Percentiles rank a stretch among this genome's conserved stretches.
These are phyloP conservation scores for Tilletia indica DNA, from an alignment of 1,284 basidiomycete species.

Conservation along the genomic window DNA sequence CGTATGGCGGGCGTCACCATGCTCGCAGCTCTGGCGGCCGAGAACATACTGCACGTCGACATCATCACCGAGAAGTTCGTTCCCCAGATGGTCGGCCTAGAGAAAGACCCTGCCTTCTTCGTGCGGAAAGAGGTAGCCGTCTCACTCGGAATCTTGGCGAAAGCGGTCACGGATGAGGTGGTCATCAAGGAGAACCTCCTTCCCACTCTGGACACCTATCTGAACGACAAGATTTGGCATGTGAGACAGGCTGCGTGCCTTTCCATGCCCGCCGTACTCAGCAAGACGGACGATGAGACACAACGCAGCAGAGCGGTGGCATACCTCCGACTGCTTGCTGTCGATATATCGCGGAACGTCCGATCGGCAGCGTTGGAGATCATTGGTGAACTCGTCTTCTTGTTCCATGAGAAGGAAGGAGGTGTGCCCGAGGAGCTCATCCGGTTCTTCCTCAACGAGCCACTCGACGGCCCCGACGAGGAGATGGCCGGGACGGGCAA, in stretches of 20 bases:
- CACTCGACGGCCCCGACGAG: slow-evolving; percentile 42
- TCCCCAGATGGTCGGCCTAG: slow-evolving; percentile 74
- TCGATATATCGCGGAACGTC: slow-evolving; percentile 70
- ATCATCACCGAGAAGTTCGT: slow-evolving; percentile 66
- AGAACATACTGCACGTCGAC: slow-evolving; percentile 59
- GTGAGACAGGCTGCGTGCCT: slow-evolving; percentile 87
- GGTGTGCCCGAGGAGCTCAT: slow-evolving; percentile 73
- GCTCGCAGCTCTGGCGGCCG: slow-evolving; percentile 71
- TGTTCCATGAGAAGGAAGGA: slow-evolving; percentile 67
- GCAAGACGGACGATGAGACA: slow-evolving; percentile 31
- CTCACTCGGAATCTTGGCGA: slow-evolving; percentile 81
- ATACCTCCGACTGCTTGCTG: slow-evolving; percentile 61
- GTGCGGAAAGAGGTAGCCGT: slow-evolving; percentile 86
- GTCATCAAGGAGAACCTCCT: slow-evolving; percentile 52
- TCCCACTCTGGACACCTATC: slow-evolving; percentile 72
- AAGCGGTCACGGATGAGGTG: slow-evolving; percentile 61
- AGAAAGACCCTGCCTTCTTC: slow-evolving; percentile 75
- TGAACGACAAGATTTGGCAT: slow-evolving; percentile 73
- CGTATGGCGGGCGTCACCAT: slow-evolving; percentile 88
- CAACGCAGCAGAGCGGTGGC: slow-evolving; percentile 41
- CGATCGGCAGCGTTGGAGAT: slow-evolving; percentile 81
- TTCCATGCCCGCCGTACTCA: slow-evolving; percentile 75
- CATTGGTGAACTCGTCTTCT: slow-evolving; percentile 84
- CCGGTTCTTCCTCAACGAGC: slow-evolving; percentile 70
- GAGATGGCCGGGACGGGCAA: slow-evolving; percentile 18